Conservation (phyloP, 225 moss, liverwort and hornwort genomes). For the Pleurozium schreberi region DNA sequence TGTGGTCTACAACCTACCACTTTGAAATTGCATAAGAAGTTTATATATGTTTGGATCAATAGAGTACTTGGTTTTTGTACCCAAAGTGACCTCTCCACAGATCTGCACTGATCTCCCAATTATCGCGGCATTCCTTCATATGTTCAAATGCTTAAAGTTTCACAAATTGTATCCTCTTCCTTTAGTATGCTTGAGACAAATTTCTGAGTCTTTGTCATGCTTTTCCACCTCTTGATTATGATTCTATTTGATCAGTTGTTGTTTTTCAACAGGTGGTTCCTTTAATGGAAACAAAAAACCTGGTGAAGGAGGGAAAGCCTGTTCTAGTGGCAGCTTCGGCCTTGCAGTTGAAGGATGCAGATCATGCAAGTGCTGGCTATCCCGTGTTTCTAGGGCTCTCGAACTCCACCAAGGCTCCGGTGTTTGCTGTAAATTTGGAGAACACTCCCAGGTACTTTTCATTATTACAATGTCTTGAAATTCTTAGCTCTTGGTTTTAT, state of each 20-base stretch:
- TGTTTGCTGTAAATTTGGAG: slow-evolving; percentile 62
- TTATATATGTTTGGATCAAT: not conserved
- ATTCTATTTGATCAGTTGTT: not conserved
- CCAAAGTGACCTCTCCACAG: not conserved
- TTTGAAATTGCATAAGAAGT: not conserved
- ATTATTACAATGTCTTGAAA: not conserved
- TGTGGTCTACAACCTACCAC: not conserved
- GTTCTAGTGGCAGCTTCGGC: slow-evolving; percentile 44
- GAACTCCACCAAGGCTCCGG: slow-evolving; percentile 41
- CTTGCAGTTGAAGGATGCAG: slow-evolving; percentile 29
- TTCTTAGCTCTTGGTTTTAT: not conserved
- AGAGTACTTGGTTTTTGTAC: not conserved
- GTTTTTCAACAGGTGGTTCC: slow-evolving; percentile 48
- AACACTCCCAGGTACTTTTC: slow-evolving; percentile 38
- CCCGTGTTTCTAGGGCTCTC: slow-evolving; percentile 77
- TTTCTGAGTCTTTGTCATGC: not conserved
- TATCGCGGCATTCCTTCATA: too few species aligned
- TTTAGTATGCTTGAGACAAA: not conserved
- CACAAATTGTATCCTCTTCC: not conserved
- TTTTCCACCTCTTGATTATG: not conserved
- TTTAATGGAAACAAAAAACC: slow-evolving; percentile 45
- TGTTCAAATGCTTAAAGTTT: not conserved
- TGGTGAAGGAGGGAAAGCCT: slow-evolving; percentile 61
- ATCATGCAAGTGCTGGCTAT: slow-evolving; percentile 16
- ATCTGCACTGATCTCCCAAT: not conserved